A percentile compares a stretch with the other conserved stretches of the same genome.
Conservation (phyloP, 805 yeast species). For the Novakomyces olei region DNA sequence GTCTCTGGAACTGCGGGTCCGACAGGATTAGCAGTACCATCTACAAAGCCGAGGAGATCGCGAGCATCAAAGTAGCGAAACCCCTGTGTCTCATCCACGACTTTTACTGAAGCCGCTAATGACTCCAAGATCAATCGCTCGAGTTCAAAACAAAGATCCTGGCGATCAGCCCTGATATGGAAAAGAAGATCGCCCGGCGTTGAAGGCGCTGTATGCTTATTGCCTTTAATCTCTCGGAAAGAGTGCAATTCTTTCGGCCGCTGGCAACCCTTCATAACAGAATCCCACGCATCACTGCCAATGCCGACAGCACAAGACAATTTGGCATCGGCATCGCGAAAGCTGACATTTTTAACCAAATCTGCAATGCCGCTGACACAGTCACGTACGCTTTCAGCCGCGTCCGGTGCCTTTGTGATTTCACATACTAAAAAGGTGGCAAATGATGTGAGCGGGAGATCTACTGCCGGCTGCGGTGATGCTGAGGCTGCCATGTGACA, state of each 20-base stretch:
- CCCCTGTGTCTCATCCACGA: slow-evolving; percentile 12
- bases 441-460: no score
- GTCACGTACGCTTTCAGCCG: no score
- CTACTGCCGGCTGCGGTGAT: no score
- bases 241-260: slow-evolving; percentile 11
- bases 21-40: slow-evolving; percentile 12
- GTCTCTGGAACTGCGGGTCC: slow-evolving; percentile 8
- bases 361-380: slow-evolving; percentile 6
- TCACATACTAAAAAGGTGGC: no score
- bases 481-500: no score
- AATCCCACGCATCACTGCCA: slow-evolving; percentile 10
- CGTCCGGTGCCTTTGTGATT: no score
- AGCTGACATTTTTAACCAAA: slow-evolving; percentile 4
- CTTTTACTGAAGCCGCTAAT: slow-evolving; percentile 8
- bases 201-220: slow-evolving; percentile 9
- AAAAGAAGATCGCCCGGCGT: slow-evolving; percentile 12
- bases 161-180: slow-evolving; percentile 10
- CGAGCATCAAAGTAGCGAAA: slow-evolving; percentile 12
- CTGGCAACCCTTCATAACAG: slow-evolving; percentile 5
- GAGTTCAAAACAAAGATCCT: slow-evolving; percentile 11
- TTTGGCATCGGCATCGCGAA: slow-evolving; percentile 5
- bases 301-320: slow-evolving; percentile 9
- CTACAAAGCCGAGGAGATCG: slow-evolving; percentile 12
- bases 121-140: slow-evolving; percentile 6
- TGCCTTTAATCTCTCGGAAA: slow-evolving; percentile 10